phyloP scores from a whole-genome alignment of 2,329 filamentous ascomycete species.

The Fusarium mangiferae region DNA sequence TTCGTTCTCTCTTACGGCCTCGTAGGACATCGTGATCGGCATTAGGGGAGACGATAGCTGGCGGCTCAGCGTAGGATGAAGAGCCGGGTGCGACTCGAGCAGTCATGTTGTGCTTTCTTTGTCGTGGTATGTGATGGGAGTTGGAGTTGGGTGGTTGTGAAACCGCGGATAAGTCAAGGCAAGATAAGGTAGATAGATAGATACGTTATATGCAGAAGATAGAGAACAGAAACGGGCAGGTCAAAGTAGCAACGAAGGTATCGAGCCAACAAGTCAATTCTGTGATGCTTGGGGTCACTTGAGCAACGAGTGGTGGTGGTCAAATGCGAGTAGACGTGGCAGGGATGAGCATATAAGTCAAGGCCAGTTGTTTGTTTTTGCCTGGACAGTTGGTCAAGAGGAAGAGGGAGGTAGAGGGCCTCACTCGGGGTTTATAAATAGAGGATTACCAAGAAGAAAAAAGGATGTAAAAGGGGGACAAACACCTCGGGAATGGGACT shows the following conservation, averaged over 20 bases:
- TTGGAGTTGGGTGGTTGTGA: slow-evolving; percentile 5
- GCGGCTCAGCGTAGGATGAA: slow-evolving; percentile 40
- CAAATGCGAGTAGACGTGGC: slow-evolving; percentile 32
- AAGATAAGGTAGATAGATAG: not conserved
- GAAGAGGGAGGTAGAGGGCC: slow-evolving; percentile 11
- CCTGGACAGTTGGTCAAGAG: slow-evolving; percentile 15
- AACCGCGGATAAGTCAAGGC: slow-evolving; percentile 4
- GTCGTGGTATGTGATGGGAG: not conserved
- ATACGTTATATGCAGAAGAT: not conserved
- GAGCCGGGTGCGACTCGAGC: slow-evolving; percentile 32
- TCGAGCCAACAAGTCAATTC: not conserved
- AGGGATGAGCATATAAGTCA: slow-evolving; percentile 23
- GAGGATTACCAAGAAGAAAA: slow-evolving; percentile 6
- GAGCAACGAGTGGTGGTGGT: slow-evolving; percentile 19
- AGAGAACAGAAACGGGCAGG: not conserved
- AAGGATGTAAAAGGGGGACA: slow-evolving; percentile 25
- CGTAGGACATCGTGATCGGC: slow-evolving; percentile 47
- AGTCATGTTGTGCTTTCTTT: slow-evolving; percentile 40
- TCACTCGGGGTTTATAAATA: slow-evolving; percentile 28
- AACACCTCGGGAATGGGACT: slow-evolving; percentile 8
- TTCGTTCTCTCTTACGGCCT: slow-evolving; percentile 55
- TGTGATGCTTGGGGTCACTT: slow-evolving; percentile 23
- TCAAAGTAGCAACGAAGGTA: not conserved
- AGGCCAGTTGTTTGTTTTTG: slow-evolving; percentile 5
- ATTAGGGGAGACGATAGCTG: slow-evolving; percentile 33